Evolutionary conservation across 179 eudicot genomes (phyloP).

Genomic region (Patellifolia procumbens): DNA sequence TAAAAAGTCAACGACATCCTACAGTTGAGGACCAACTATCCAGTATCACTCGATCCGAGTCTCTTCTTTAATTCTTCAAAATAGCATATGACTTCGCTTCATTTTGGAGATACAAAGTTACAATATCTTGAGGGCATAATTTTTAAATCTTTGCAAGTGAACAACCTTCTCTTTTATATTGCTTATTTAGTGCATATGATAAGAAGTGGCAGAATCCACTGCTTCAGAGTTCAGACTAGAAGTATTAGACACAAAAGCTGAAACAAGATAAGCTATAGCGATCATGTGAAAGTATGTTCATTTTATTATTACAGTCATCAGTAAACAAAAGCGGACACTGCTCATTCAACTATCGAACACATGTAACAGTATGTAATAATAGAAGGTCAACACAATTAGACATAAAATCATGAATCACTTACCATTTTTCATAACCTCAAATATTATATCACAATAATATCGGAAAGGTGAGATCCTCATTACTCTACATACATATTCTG

Average conservation of each 20-base stretch:
- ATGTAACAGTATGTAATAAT: slow-evolving; percentile 8
- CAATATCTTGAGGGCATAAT: background rate
- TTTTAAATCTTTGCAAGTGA: background rate
- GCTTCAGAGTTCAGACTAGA: background rate
- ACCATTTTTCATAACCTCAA: slow-evolving; percentile 99
- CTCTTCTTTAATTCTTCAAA: background rate
- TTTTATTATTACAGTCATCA: slow-evolving; percentile 2
- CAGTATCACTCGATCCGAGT: slow-evolving; percentile 6
- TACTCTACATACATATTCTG: slow-evolving; percentile 95
- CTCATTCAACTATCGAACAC: background rate
- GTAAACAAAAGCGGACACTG: background rate
- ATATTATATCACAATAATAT: slow-evolving; percentile 93
- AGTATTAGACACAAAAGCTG: background rate
- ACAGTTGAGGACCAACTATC: background rate
- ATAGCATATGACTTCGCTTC: background rate
- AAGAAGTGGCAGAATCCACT: background rate
- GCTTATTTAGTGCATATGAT: background rate
- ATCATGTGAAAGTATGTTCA: background rate
- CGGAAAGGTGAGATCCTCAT: slow-evolving; percentile 96
- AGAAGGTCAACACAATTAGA: background rate
- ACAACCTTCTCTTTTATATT: background rate
- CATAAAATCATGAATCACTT: slow-evolving; percentile 24
- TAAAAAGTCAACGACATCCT: background rate
- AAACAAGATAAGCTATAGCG: slow-evolving; percentile 8
- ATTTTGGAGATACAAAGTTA: background rate